Base-by-base conservation (phyloP, 306 rosid genomes). In the Cucurbita maxima region DNA sequence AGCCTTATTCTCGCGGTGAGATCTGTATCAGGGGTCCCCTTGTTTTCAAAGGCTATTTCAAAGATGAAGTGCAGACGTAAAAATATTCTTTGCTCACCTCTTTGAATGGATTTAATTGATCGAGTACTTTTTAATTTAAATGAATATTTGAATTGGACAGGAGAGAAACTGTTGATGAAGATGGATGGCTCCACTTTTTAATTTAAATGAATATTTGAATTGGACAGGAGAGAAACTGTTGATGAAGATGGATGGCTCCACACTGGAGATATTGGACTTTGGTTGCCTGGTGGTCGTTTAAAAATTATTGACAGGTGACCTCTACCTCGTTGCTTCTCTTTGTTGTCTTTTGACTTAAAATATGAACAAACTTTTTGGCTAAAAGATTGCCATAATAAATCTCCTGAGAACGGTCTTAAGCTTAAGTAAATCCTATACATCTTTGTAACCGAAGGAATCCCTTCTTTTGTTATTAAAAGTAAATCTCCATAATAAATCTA, bases 221-320 rank as follows among this genome's bases (percentile, higher is more conserved):
- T 81, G 83, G 38, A 75, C 88, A 95, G 99, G 95, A 95, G 96
- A 79, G 99, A 91, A 80, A 87, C 88, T 74, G 61, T 89, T 45
- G 99, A 95, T 58, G 90, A 89, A 79, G 97, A 91, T 14, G 97
- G 96, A 57, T 95, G 99, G 99, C 87, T 95, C 77, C 97, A 91
- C 75, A 91, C 99, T 0, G 97, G 99, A 81, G 99, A 95, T 80
- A 91, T 91, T 70, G 99, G 99, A 64, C 72, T 79, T 58, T 91
- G 96, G 99, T 63, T 88, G 51, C 84, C 92, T 72, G 96, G 96
- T 43, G 99, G 99, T 77, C 96, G 97, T 47, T 88, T 95, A 71
- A 91, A 87, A 88, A 95, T 91, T 73, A 91, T 95, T 82, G 99
- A 95, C 79, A 88, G 99, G 99, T 95, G 80, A 86, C 75, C 75